A percentile compares a stretch with the other conserved stretches of the same genome.
Conservation (phyloP, 2,329 filamentous ascomycete genomes). For the Paecilomyces sp. region DNA sequence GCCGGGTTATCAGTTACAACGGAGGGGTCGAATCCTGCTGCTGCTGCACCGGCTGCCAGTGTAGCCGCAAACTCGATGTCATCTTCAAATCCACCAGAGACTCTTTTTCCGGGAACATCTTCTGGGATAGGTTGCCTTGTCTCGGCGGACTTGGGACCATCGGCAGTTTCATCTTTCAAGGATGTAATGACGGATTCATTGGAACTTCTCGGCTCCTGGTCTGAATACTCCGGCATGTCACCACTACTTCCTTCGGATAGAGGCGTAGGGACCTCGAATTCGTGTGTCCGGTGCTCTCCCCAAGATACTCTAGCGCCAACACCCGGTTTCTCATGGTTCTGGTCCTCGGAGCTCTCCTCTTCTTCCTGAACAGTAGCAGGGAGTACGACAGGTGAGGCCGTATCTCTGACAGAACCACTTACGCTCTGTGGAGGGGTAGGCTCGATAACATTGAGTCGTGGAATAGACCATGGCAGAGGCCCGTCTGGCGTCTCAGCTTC, state of each 20-base stretch:
- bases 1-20: conserved; percentile 61
- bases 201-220: neutral
- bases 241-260: conserved; percentile 27
- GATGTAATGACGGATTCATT: neutral
- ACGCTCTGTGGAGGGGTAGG: conserved; percentile 50
- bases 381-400: conserved; percentile 20
- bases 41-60: conserved; percentile 59
- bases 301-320: conserved; percentile 54
- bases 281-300: conserved; percentile 59
- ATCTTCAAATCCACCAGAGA: conserved; percentile 55
- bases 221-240: neutral
- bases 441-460: conserved; percentile 49
- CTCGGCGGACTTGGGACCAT: neutral
- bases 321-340: conserved; percentile 39
- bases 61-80: conserved; percentile 65
- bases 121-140: neutral
- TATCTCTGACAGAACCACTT: conserved; percentile 29
- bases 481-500: conserved; percentile 3
- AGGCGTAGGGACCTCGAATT: conserved; percentile 56
- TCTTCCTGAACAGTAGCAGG: conserved; percentile 16
- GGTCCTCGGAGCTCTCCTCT: conserved; percentile 21
- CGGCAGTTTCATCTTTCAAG: neutral
- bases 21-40: conserved; percentile 64
- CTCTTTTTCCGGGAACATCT: conserved; percentile 28
- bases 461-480: conserved; percentile 40